Percentiles rank a stretch among this genome's conserved stretches.
Conservation (phyloP, 2,329 filamentous ascomycete genomes). For the Biscogniauxia mediterranea region DNA sequence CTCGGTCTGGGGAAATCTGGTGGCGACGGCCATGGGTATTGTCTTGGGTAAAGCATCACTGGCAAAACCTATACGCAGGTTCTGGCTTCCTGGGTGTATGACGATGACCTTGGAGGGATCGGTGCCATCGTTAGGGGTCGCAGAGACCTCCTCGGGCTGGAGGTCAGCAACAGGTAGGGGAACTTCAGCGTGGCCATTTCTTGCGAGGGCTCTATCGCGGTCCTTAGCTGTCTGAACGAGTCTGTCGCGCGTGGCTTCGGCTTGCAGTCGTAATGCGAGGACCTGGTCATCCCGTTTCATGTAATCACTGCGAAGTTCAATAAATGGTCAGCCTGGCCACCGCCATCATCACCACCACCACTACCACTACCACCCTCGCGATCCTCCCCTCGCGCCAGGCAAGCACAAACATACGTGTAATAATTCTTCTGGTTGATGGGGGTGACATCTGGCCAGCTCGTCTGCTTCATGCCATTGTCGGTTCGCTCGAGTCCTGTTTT, state of each 20-base stretch:
- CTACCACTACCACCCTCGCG: too few relatives aligned
- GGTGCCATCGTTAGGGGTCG: constrained; percentile 56
- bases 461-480: constrained; percentile 96
- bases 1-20: constrained; percentile 74
- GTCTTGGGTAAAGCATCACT: constrained; percentile 94
- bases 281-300: constrained; percentile 98
- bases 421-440: constrained; percentile 99
- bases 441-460: constrained; percentile 86
- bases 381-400: background rate
- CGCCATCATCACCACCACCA: too few relatives aligned
- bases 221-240: constrained; percentile 87
- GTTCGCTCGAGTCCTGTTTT: constrained; percentile 84
- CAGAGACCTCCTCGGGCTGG: constrained; percentile 54
- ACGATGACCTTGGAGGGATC: constrained; percentile 90
- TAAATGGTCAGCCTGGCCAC: constrained; percentile 19
- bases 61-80: constrained; percentile 89
- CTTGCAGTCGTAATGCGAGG: constrained; percentile 81
- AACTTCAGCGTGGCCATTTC: constrained; percentile 66
- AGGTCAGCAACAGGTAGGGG: constrained; percentile 60
- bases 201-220: constrained; percentile 78
- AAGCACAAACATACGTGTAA: constrained; percentile 69
- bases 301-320: constrained; percentile 67
- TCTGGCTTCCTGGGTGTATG: constrained; percentile 93
- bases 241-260: constrained; percentile 79
- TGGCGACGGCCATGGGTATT: constrained; percentile 87